Evolutionary conservation across 495 filamentous ascomycete species (phyloP).

Genomic region (Aspergillus mulundensis): DNA sequence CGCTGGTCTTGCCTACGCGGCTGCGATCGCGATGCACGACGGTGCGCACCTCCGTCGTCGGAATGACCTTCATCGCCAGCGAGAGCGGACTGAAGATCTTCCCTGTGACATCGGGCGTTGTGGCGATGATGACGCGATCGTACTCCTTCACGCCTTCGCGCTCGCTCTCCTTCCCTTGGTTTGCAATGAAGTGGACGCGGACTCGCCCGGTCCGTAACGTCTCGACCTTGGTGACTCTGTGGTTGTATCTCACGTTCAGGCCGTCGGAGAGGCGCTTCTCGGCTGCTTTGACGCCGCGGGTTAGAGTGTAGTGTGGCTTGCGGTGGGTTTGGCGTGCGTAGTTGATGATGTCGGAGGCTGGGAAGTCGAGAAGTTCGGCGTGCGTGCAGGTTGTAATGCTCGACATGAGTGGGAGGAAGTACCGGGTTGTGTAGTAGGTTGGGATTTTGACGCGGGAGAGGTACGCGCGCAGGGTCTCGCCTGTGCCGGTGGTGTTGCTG

Average conservation of each 20-base stretch:
- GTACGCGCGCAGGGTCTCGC: slow-evolving; percentile 23
- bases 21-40: slow-evolving; percentile 41
- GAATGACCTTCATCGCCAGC: slow-evolving; percentile 33
- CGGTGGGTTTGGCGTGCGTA: slow-evolving; percentile 43
- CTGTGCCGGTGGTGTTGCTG: not conserved
- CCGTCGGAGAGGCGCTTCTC: slow-evolving; percentile 38
- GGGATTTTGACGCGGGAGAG: slow-evolving; percentile 44
- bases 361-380: slow-evolving; percentile 45
- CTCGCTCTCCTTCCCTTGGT: not conserved
- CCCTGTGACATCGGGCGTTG: slow-evolving; percentile 40
- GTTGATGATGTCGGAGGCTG: slow-evolving; percentile 44
- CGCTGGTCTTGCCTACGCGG: not conserved
- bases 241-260: slow-evolving; percentile 21
- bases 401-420: slow-evolving; percentile 51
- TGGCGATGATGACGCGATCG: slow-evolving; percentile 43
- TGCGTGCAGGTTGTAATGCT: slow-evolving; percentile 52
- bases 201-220: not conserved
- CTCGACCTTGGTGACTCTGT: slow-evolving; percentile 16
- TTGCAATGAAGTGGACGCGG: slow-evolving; percentile 13
- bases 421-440: slow-evolving; percentile 34
- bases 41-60: slow-evolving; percentile 38
- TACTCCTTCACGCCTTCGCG: slow-evolving; percentile 17
- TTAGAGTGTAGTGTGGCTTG: slow-evolving; percentile 46
- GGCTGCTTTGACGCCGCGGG: slow-evolving; percentile 42
- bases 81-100: slow-evolving; percentile 40